Conservation (phyloP, 331 rosid genomes). For the Prunus yedoensis region DNA sequence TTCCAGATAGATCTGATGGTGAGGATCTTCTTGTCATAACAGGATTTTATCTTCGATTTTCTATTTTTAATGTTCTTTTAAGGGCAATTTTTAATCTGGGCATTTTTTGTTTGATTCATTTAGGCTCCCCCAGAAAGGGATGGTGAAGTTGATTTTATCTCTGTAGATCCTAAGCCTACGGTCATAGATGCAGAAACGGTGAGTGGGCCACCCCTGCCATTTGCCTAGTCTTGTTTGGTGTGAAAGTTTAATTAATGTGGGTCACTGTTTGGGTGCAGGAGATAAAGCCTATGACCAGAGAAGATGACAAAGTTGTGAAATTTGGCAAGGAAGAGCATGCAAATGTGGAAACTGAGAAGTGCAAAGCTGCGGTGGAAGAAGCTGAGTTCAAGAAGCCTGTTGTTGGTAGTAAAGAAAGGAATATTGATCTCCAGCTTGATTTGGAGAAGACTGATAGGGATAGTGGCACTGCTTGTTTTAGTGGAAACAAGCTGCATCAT, state of each 20-base stretch:
- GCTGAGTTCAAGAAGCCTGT: constrained; percentile 43
- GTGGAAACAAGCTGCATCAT: constrained; percentile 54
- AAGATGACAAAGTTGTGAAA: constrained; percentile 52
- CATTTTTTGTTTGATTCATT: not conserved
- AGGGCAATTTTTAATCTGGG: not conserved
- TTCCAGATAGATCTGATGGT: constrained; percentile 96
- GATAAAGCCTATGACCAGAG: constrained; percentile 51
- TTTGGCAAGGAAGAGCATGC: constrained; percentile 47
- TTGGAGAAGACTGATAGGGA: constrained; percentile 71
- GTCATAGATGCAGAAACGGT: constrained; percentile 64
- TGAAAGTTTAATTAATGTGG: constrained; percentile 10
- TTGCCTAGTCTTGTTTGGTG: constrained; percentile 9
- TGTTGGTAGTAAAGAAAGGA: constrained; percentile 48
- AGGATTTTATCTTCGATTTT: not conserved
- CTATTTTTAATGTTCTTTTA: not conserved
- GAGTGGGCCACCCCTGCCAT: constrained; percentile 41
- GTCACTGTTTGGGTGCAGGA: constrained; percentile 47
- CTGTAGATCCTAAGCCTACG: constrained; percentile 50
- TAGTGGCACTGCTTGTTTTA: constrained; percentile 30
- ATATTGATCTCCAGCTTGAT: constrained; percentile 61
- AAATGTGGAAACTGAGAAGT: constrained; percentile 48
- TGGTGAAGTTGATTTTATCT: constrained; percentile 50
- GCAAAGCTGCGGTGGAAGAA: constrained; percentile 46
- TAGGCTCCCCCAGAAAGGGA: constrained; percentile 95
- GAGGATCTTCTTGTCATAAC: constrained; percentile 23